Conservation (phyloP, 75 land plant genomes). For the Larix kaempferi region DNA sequence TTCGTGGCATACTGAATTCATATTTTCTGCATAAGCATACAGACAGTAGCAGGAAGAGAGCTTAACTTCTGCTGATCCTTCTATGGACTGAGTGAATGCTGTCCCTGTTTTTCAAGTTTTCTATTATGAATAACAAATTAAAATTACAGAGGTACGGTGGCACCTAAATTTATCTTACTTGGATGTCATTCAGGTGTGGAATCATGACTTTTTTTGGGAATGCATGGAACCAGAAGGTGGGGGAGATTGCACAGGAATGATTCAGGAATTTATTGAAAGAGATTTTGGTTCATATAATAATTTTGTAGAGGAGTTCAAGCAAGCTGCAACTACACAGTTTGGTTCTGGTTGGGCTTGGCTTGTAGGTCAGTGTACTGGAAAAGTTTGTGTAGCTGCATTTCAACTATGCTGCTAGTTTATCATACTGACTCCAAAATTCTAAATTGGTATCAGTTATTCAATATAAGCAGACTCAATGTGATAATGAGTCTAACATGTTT, state of each 20-base stretch:
- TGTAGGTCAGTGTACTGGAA: slow-evolving; percentile 39
- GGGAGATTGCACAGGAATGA: slow-evolving; percentile 62
- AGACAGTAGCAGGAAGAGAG: neutral
- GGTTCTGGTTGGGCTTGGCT: slow-evolving; percentile 99
- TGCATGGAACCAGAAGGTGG: slow-evolving; percentile 85
- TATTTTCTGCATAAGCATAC: neutral
- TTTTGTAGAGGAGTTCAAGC: slow-evolving; percentile 61
- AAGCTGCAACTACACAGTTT: slow-evolving; percentile 77
- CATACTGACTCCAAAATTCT: neutral
- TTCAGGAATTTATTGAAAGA: slow-evolving; percentile 59
- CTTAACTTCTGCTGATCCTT: neutral
- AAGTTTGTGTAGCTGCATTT: neutral
- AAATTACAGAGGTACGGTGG: slow-evolving; percentile 8
- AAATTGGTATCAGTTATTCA: neutral
- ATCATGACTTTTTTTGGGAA: slow-evolving; percentile 88
- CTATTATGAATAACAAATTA: neutral
- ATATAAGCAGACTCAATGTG: neutral
- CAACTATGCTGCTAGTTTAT: neutral
- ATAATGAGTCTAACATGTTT: slow-evolving; percentile 43
- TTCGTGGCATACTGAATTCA: no score
- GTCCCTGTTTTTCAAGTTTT: neutral
- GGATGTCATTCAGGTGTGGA: slow-evolving; percentile 59
- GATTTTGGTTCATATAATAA: slow-evolving; percentile 80
- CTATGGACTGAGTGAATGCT: neutral
- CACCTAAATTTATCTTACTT: neutral